These are phyloP conservation scores for Vitis labrusca DNA, from an alignment of 164 flowering plant species.

Conservation along the genomic window DNA sequence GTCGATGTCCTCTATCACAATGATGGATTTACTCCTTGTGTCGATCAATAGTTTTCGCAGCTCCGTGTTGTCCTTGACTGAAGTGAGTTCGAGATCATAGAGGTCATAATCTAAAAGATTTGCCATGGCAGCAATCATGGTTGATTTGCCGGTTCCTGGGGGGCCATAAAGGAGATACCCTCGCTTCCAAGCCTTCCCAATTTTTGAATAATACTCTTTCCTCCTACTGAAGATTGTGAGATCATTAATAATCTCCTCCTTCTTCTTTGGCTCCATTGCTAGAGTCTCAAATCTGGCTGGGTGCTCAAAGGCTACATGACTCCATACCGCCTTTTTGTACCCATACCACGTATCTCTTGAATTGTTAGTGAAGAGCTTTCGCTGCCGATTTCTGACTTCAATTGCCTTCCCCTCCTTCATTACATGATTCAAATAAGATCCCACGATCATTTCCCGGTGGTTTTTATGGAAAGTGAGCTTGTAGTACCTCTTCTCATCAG, in stretches of 20 bases:
- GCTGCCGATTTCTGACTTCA: slow-evolving; percentile 28
- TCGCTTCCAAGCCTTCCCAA: slow-evolving; percentile 67
- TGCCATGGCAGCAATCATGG: slow-evolving; percentile 73
- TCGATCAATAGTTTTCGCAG: slow-evolving; percentile 52
- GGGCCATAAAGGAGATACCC: slow-evolving; percentile 70
- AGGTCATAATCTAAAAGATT: slow-evolving; percentile 54
- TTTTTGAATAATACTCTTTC: slow-evolving; percentile 46
- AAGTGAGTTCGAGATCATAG: slow-evolving; percentile 62
- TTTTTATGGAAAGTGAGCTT: slow-evolving; percentile 8
- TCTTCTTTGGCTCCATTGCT: slow-evolving; percentile 51
- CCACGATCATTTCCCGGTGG: slow-evolving; percentile 16
- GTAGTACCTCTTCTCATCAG: slow-evolving; percentile 23
- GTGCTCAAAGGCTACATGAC: slow-evolving; percentile 45
- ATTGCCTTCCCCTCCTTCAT: slow-evolving; percentile 38
- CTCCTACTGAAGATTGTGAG: slow-evolving; percentile 31
- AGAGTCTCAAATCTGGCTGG: slow-evolving; percentile 51
- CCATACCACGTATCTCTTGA: slow-evolving; percentile 4
- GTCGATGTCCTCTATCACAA: slow-evolving; percentile 74
- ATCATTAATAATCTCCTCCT: slow-evolving; percentile 47
- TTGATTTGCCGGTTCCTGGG: slow-evolving; percentile 72
- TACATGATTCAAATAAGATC: slow-evolving; percentile 36
- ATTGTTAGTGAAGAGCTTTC: slow-evolving; percentile 42
- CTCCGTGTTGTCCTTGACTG: slow-evolving; percentile 51
- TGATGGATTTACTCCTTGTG: slow-evolving; percentile 46
- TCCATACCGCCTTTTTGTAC: slow-evolving; percentile 29